Evolutionary conservation across 352 stramenopile genomes (phyloP).

Genomic region (Hyaloperonospora arabidopsidis): DNA sequence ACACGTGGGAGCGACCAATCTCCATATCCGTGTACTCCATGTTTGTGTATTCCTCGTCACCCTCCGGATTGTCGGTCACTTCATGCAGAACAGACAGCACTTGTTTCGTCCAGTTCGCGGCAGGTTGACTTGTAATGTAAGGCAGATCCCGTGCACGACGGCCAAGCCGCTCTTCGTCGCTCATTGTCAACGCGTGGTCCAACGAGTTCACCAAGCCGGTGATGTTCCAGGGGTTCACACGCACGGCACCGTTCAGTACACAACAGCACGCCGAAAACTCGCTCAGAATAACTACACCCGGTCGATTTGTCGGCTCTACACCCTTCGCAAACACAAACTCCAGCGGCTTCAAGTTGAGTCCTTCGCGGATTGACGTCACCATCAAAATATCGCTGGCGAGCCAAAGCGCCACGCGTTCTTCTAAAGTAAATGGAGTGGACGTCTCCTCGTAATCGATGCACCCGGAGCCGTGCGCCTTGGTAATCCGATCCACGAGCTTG

Average conservation of each 20-base stretch:
- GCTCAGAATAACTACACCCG: constrained; percentile 93
- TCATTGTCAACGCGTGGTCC: constrained; percentile 92
- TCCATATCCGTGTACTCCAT: constrained; percentile 87
- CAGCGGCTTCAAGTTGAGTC: constrained; percentile 95
- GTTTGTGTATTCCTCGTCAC: constrained; percentile 71
- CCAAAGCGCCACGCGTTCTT: constrained; percentile 90
- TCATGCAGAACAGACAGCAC: constrained; percentile 87
- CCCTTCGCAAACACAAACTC: constrained; percentile 91
- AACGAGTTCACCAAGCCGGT: constrained; percentile 85
- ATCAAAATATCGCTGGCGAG: constrained; percentile 94
- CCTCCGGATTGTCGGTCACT: constrained; percentile 55
- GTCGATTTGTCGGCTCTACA: constrained; percentile 38
- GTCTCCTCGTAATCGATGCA: constrained; percentile 88
- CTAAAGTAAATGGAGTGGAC: constrained; percentile 70
- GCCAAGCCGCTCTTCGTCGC: constrained; percentile 77
- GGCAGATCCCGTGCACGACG: constrained; percentile 91
- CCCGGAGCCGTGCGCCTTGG: constrained; percentile 47
- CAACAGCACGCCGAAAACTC: constrained; percentile 95
- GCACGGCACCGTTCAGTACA: constrained; percentile 93
- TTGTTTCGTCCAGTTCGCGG: constrained; percentile 93
- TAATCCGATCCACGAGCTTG: constrained; percentile 77
- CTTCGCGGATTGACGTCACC: constrained; percentile 93
- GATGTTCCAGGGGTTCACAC: constrained; percentile 97
- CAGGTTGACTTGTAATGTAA: constrained; percentile 91
- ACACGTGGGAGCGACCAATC: constrained; percentile 63